Percentiles rank a stretch among this genome's conserved stretches.
Evolutionary conservation across 129 eudicot species (phyloP).

Genomic region (Saussurea involucrata): DNA sequence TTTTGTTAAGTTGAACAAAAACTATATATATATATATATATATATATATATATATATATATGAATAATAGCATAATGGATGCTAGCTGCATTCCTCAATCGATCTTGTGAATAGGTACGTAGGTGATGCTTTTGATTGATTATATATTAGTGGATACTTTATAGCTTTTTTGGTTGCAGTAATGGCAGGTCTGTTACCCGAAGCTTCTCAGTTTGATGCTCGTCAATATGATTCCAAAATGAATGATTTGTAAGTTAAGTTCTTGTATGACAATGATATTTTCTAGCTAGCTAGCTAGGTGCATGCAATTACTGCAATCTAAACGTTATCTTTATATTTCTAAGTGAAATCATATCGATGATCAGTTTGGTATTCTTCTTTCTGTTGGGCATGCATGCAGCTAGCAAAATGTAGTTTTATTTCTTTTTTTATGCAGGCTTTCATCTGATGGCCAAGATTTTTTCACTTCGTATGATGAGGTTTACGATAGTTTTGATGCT

Average conservation of each 20-base stretch:
- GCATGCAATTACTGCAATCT: too few species aligned
- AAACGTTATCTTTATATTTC: background rate
- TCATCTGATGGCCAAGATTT: conserved; percentile 34
- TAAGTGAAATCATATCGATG: too few species aligned
- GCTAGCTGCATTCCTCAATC: background rate
- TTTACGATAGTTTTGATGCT: background rate
- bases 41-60: too few species aligned
- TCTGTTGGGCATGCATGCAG: background rate
- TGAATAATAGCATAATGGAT: background rate
- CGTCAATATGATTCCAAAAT: conserved; percentile 52
- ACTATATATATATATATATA: too few species aligned
- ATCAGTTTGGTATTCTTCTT: background rate
- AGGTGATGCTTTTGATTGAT: background rate
- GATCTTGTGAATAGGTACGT: background rate
- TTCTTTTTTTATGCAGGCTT: conserved; percentile 10
- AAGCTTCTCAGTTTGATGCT: conserved; percentile 57
- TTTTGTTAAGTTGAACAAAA: background rate
- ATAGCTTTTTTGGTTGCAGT: conserved; percentile 20
- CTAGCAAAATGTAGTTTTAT: background rate
- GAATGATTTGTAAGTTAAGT: conserved; percentile 57
- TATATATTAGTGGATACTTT: background rate
- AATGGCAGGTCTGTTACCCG: conserved; percentile 59
- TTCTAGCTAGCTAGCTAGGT: too few species aligned
- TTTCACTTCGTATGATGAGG: conserved; percentile 22
- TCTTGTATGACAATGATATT: background rate